Evolutionary conservation across 768 basidiomycete genomes (phyloP).

Genomic region (Dioszegia hungarica): DNA sequence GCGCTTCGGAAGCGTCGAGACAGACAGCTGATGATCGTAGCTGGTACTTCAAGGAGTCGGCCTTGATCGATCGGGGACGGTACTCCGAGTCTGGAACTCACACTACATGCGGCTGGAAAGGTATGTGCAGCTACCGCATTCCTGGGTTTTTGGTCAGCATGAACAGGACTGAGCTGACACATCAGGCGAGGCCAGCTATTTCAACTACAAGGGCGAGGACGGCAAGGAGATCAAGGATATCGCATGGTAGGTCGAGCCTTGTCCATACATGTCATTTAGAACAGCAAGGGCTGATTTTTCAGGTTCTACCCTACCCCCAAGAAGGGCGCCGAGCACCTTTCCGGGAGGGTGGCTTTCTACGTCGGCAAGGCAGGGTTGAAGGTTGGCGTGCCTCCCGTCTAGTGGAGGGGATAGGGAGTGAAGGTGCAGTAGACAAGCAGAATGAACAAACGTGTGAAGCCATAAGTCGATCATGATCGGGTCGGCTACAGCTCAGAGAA

Average conservation of each 20-base stretch:
- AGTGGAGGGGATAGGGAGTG: too few relatives aligned
- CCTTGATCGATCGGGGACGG: conserved; percentile 33
- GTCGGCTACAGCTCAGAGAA: too few relatives aligned
- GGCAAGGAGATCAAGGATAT: conserved; percentile 43
- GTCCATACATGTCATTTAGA: too few relatives aligned
- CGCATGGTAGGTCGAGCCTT: conserved; percentile 43
- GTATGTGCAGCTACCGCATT: conserved; percentile 20
- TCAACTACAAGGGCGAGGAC: conserved; percentile 39
- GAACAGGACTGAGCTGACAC: neutral
- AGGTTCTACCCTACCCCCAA: conserved; percentile 46
- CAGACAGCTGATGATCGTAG: conserved; percentile 12
- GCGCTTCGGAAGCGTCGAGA: neutral
- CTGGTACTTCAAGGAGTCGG: conserved; percentile 44
- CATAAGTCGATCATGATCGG: too few relatives aligned
- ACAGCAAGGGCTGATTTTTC: neutral
- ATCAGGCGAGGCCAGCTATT: conserved; percentile 41
- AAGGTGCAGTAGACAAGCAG: too few relatives aligned
- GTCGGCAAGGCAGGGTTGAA: conserved; percentile 34
- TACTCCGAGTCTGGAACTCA: conserved; percentile 36
- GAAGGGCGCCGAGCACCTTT: conserved; percentile 38
- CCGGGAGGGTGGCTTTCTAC: conserved; percentile 42
- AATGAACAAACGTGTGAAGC: too few relatives aligned
- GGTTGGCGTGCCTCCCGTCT: conserved; percentile 28
- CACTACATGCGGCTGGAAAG: conserved; percentile 44
- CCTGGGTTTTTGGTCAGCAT: neutral